Evolutionary conservation across 129 eudicot species (phyloP), one percentile per base, ranked within the genome.

Genomic region (Lactuca sativa): DNA sequence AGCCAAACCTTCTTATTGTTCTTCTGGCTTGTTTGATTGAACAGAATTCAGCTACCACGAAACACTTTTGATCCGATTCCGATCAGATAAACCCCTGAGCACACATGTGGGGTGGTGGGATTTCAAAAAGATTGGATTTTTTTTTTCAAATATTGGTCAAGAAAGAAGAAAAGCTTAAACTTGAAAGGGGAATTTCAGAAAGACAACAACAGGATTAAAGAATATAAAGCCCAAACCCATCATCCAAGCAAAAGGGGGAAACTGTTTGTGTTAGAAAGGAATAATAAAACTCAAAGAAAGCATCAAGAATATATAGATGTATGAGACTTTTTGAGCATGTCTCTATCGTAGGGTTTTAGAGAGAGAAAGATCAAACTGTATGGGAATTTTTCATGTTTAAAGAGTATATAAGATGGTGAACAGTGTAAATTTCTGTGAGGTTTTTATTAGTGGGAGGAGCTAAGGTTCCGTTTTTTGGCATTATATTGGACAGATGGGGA

Each of bases 1-100:
- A 68, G 69, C 9, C 67, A 17, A 8, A 82, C 86, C 83, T 73
- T 69, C 25, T 30, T 17, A 69, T 65, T 65, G 57, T 41, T 54
- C 66, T 56, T 63, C 56, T 25, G 38, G 43, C 44, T n/a, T 64
- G 71, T 54, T 78, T 67, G 75, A 68, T 60, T 9, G 65, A 67
- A 67, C 36, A 65, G 71, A 33, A 58, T 25, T 57, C 73, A 30
- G 51, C 8, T 30, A 15, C 52, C 30, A 53, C 30, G 30, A 7
- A 49, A 25, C 69, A 58, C 56, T 66, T 67, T 53, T 73, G 66
- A 59, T 61, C 78, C 64, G 72, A 78, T 65, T 64, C 30, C 51
- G 65, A 66, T 72, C 70, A 78, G 69, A 66, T 59, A 58, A 77
- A 71, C 36, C 36, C 30, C 16, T 40, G 21, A 56, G 56, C 43